Evolutionary conservation across 495 filamentous ascomycete genomes (phyloP).

Genomic region (Parathielavia hyrcaniae): DNA sequence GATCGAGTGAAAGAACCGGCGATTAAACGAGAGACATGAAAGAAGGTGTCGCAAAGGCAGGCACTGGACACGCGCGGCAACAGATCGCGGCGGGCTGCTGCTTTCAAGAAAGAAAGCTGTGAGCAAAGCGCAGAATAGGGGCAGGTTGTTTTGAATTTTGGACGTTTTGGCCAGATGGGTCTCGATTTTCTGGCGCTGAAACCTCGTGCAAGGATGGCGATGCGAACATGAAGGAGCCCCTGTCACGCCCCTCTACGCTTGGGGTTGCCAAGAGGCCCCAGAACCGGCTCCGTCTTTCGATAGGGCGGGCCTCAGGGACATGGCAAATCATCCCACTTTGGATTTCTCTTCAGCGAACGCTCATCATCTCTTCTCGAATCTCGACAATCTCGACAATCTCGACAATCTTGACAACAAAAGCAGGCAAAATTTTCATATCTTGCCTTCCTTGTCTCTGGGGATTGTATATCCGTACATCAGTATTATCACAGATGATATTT

Average conservation of each 20-base stretch:
- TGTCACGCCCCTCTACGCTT: background rate
- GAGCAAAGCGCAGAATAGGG: slow-evolving; percentile 1
- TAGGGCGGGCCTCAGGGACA: background rate
- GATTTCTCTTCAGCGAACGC: background rate
- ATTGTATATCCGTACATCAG: too few relatives aligned
- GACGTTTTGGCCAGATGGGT: slow-evolving; percentile 10
- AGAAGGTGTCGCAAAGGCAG: background rate
- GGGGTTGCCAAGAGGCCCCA: background rate
- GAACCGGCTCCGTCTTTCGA: background rate
- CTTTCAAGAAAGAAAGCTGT: background rate
- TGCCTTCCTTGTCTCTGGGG: too few relatives aligned
- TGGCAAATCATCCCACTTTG: slow-evolving; percentile 5
- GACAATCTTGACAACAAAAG: too few relatives aligned
- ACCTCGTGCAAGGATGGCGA: slow-evolving; percentile 14
- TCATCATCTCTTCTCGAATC: background rate
- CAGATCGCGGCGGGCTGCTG: background rate
- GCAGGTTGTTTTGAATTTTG: slow-evolving; percentile 7
- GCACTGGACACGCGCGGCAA: background rate
- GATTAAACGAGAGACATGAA: slow-evolving; percentile 22
- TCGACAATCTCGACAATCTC: background rate
- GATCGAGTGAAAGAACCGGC: slow-evolving; percentile 4
- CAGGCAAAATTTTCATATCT: too few relatives aligned
- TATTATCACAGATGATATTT: too few relatives aligned
- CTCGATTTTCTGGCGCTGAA: slow-evolving; percentile 9
- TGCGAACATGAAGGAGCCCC: slow-evolving; percentile 5